Percentiles rank a stretch among this genome's conserved stretches.
Conservation (phyloP, 2,329 filamentous ascomycete genomes). For the Diplodia intermedia region DNA sequence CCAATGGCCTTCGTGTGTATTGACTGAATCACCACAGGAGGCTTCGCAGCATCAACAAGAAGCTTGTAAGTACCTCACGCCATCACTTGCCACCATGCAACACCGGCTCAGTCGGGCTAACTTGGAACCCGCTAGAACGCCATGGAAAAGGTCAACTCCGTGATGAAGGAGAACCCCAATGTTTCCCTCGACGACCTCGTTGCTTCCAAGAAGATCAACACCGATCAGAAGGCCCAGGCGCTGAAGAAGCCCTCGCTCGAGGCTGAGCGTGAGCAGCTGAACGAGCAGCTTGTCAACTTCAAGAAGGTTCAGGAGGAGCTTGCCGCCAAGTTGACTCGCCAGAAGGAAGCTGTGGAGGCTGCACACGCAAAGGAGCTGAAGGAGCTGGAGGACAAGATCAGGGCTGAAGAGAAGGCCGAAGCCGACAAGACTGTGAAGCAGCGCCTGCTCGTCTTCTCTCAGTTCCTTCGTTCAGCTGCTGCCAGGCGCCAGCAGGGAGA, state of each 20-base stretch:
- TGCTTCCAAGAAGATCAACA: conserved; percentile 74
- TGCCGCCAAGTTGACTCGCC: conserved; percentile 64
- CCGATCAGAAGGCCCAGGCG: conserved; percentile 78
- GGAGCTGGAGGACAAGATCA: conserved; percentile 61
- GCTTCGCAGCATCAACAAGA: conserved; percentile 92
- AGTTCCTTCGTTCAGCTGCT: conserved; percentile 81
- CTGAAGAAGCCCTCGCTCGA: conserved; percentile 78
- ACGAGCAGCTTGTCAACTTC: conserved; percentile 76
- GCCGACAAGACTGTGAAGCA: conserved; percentile 60
- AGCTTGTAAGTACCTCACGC: conserved; percentile 72
- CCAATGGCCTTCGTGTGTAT: background rate
- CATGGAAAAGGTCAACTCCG: conserved; percentile 73
- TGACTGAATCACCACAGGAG: conserved; percentile 62
- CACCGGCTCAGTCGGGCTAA: conserved; percentile 37
- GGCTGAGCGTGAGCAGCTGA: conserved; percentile 70
- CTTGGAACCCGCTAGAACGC: conserved; percentile 61
- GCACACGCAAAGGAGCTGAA: conserved; percentile 65
- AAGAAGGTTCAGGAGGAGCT: conserved; percentile 79
- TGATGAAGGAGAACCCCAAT: conserved; percentile 72
- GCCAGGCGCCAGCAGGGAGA: conserved; percentile 74
- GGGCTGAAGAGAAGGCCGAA: conserved; percentile 59
- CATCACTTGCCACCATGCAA: background rate
- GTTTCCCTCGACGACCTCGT: conserved; percentile 78
- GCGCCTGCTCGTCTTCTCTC: conserved; percentile 73
- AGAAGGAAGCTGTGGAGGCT: conserved; percentile 63